Base-by-base conservation (phyloP, 2,329 filamentous ascomycete species). In the Colletotrichum chlorophyti region DNA sequence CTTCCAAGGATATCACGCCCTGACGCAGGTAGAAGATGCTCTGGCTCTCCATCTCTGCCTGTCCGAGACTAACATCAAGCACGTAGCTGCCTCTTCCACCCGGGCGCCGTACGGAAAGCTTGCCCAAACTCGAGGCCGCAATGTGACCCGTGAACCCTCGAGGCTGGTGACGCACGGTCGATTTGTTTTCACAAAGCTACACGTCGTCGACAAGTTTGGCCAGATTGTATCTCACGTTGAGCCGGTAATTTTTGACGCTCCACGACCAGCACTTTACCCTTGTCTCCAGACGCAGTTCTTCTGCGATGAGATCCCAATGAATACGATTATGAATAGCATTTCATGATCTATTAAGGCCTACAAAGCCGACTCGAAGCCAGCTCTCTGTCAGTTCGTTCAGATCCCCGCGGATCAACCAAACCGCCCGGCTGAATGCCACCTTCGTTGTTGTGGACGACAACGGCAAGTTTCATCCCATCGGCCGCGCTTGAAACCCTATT, bases 181-280 rank as follows among this genome's bases (percentile, higher is more conserved):
- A 61, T 68, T 82, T 19, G 60, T 65, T 9, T 77, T 81, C 59
- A 70, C 70, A 2, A 79, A 80, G 60, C 53, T 83, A 37, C 79
- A 79, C 61, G 71, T 82, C 35, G 67, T 82, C 27, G 79, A 82
- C 66, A 81, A 81, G 62, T 81, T 81, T 41, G 79, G 79, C 1
- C 79, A 81, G 43, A 21, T 38, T 21, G 19, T 38, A 19, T 38
- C 35, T 7, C 23, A 21, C 35, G 35, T 19, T 38, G 17, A 38
- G 35, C 19, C 15, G 31, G 31, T 14, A 34, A 34, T n/a, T n/a
- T n/a, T 34, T 34, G 31, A 34, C 15, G 14, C 31, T n/a, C 31
- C 12, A 34, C 31, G 5, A 34, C 14, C 5, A 34, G 31, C 31
- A 34, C 31, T 34, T 6, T 34, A 6, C 31, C 31, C 31, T n/a